Percentiles rank a stretch among this genome's conserved stretches.
phyloP scores from a whole-genome alignment of 2,329 filamentous ascomycete genomes.

The Bipolaris cookei region DNA sequence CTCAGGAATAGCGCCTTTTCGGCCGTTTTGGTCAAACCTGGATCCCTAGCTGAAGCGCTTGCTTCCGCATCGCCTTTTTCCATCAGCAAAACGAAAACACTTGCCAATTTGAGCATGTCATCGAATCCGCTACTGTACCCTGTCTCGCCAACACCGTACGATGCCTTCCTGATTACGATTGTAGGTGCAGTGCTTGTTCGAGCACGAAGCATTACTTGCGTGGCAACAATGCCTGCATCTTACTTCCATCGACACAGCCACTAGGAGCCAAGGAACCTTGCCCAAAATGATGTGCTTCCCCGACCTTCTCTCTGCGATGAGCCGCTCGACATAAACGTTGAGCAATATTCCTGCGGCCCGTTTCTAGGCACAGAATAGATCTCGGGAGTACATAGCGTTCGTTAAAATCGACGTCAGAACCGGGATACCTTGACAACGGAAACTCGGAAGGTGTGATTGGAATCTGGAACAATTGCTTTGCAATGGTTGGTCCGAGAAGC shows the following conservation, averaged over 20 bases:
- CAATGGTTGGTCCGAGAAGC: not conserved
- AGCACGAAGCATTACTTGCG: not conserved
- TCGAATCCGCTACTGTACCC: not conserved
- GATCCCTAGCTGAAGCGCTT: not conserved
- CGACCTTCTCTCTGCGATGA: not conserved
- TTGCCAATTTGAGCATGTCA: not conserved
- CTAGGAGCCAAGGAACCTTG: not conserved
- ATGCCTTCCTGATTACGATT: no score
- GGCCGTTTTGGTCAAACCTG: not conserved
- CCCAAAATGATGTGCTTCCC: slow-evolving; percentile 1
- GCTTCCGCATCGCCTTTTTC: not conserved
- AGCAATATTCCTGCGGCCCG: slow-evolving; percentile 4
- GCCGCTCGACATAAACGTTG: not conserved
- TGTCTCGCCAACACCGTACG: not conserved
- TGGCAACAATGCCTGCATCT: slow-evolving; percentile 2
- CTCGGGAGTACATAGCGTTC: slow-evolving; percentile 2
- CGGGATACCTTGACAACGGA: slow-evolving; percentile 2
- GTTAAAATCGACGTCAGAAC: not conserved
- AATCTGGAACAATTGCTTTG: slow-evolving; percentile 6
- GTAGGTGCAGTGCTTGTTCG: not conserved
- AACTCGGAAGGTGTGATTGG: not conserved
- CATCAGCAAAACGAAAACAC: not conserved
- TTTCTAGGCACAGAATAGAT: slow-evolving; percentile 4
- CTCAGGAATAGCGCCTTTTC: not conserved
- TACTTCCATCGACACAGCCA: not conserved